Conservation (phyloP, 2,329 filamentous ascomycete species). For the Verticillium longisporum region DNA sequence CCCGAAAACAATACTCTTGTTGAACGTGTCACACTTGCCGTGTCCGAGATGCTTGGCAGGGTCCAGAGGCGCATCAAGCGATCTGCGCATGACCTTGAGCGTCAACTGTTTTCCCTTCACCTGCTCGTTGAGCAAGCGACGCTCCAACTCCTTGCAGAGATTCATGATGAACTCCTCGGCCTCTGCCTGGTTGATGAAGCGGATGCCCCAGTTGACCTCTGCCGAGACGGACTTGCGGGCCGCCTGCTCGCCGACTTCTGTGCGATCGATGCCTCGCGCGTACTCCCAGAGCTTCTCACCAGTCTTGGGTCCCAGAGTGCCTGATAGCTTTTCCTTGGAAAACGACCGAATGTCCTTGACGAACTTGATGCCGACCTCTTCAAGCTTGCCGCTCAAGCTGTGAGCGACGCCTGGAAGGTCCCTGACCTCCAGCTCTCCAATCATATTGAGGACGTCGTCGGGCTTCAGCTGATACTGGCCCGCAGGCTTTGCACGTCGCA, state of each 20-base stretch:
- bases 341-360: conserved; percentile 78
- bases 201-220: conserved; percentile 96
- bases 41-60: conserved; percentile 91
- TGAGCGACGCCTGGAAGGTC: conserved; percentile 87
- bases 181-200: conserved; percentile 87
- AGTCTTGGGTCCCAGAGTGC: conserved; percentile 80
- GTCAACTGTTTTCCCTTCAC: conserved; percentile 86
- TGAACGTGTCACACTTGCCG: conserved; percentile 90
- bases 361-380: conserved; percentile 74
- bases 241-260: conserved; percentile 79
- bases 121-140: conserved; percentile 70
- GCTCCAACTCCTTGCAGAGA: conserved; percentile 77
- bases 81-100: conserved; percentile 89
- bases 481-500: conserved; percentile 88
- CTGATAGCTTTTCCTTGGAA: conserved; percentile 68
- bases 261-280: conserved; percentile 75
- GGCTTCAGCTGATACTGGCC: conserved; percentile 86
- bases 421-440: conserved; percentile 71
- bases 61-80: conserved; percentile 80
- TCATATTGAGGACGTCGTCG: conserved; percentile 68
- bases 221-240: conserved; percentile 91
- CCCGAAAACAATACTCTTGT: conserved; percentile 77
- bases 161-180: conserved; percentile 87
- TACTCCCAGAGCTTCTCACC: conserved; percentile 89
- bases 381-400: conserved; percentile 80